Percentiles rank a stretch among this genome's conserved stretches.
phyloP scores from a whole-genome alignment of 257 asterid genomes.

The Petrea volubilis region DNA sequence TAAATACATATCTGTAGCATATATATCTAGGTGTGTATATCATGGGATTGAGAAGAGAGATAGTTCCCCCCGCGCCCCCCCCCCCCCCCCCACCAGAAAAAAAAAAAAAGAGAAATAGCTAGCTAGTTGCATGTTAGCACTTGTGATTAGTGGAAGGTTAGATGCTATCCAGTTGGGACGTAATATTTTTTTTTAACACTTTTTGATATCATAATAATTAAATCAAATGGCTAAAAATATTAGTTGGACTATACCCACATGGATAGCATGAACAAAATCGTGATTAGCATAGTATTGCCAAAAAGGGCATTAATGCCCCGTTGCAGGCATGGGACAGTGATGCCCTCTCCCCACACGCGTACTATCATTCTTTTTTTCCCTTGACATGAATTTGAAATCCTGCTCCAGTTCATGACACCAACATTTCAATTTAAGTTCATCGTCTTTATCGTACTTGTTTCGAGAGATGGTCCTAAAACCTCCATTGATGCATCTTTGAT shows the following conservation, averaged over 20 bases:
- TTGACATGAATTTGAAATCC: background rate
- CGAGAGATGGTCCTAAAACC: conserved; percentile 8
- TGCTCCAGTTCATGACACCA: background rate
- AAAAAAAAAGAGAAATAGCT: no score
- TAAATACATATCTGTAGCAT: no score
- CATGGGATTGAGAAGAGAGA: background rate
- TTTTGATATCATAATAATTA: no score
- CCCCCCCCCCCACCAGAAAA: no score
- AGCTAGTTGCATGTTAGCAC: no score
- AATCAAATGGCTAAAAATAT: no score
- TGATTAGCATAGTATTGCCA: conserved; percentile 41
- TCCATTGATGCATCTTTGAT: no score
- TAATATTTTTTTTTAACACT: no score
- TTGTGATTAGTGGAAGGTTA: no score
- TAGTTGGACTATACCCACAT: no score
- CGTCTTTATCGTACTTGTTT: conserved; percentile 23
- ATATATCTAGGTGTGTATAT: background rate
- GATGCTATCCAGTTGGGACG: no score
- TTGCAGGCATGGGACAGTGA: conserved; percentile 45
- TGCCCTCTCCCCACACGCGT: conserved; percentile 41
- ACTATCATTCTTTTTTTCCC: conserved; percentile 17
- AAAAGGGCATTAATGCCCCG: conserved; percentile 39
- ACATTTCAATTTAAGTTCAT: conserved; percentile 1
- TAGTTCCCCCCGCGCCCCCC: no score
- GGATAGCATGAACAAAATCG: conserved; percentile 1